These are phyloP conservation scores for Cytospora paraplurivora DNA, from an alignment of 2,329 filamentous ascomycete species.

Conservation along the genomic window DNA sequence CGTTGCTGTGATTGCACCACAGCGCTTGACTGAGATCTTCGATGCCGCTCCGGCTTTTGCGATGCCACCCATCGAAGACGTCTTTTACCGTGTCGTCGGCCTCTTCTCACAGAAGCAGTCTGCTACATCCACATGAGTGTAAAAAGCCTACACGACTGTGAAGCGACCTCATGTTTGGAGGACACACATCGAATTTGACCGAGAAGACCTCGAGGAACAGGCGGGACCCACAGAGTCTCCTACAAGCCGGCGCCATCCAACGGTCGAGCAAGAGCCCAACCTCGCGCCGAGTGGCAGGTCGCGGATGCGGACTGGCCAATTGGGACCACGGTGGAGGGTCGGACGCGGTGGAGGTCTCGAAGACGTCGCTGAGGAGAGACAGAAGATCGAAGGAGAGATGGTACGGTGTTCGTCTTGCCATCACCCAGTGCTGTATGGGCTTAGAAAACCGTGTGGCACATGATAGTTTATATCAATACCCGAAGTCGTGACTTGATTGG, in stretches of 20 bases:
- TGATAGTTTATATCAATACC: slow-evolving; percentile 1
- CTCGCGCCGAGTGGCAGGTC: not conserved
- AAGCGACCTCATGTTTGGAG: not conserved
- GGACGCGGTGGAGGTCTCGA: not conserved
- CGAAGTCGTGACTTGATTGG: not conserved
- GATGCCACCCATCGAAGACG: slow-evolving; percentile 70
- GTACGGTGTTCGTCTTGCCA: not conserved
- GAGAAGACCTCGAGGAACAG: not conserved
- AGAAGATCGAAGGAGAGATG: not conserved
- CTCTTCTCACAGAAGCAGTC: slow-evolving; percentile 53
- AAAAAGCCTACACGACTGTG: slow-evolving; percentile 4
- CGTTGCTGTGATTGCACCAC: slow-evolving; percentile 64
- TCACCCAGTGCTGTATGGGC: not conserved
- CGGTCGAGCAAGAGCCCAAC: not conserved
- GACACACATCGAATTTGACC: not conserved
- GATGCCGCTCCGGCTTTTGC: slow-evolving; percentile 69
- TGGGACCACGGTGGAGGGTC: not conserved
- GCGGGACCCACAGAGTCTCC: not conserved
- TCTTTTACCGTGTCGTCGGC: slow-evolving; percentile 72
- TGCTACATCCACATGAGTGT: slow-evolving; percentile 25
- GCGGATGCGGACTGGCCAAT: not conserved
- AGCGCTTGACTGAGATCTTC: slow-evolving; percentile 70
- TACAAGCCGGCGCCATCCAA: not conserved
- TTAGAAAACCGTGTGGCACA: not conserved
- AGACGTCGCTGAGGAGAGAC: not conserved